Conservation (phyloP, 148 eudicot species). For the Heliosperma pusillum region DNA sequence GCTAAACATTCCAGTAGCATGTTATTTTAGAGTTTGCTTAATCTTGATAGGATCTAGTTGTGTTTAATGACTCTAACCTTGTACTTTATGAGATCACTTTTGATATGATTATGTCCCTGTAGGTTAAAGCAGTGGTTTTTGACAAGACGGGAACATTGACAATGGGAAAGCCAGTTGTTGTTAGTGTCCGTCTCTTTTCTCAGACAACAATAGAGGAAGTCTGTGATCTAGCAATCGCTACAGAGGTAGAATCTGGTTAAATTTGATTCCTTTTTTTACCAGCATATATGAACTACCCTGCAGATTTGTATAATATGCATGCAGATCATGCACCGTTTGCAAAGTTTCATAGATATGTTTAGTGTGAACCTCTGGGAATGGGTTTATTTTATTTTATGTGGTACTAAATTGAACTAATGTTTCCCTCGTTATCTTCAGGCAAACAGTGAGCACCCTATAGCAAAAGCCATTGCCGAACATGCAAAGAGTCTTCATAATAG, state of each 20-base stretch:
- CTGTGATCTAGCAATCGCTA: slow-evolving; percentile 69
- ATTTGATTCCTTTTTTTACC: no score
- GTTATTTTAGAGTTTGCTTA: slow-evolving; percentile 1
- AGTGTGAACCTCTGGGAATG: not conserved
- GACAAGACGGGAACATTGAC: slow-evolving; percentile 99
- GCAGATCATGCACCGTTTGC: not conserved
- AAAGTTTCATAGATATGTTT: not conserved
- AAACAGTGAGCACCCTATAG: slow-evolving; percentile 95
- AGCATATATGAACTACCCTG: no score
- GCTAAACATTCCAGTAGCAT: slow-evolving; percentile 1
- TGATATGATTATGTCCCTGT: slow-evolving; percentile 24
- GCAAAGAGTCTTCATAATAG: slow-evolving; percentile 58
- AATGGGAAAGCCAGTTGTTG: slow-evolving; percentile 84
- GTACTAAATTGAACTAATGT: not conserved
- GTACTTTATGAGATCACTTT: not conserved
- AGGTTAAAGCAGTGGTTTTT: slow-evolving; percentile 82
- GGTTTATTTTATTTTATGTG: not conserved
- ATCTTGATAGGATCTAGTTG: not conserved
- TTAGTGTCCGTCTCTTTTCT: slow-evolving; percentile 73
- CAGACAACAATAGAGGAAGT: slow-evolving; percentile 71
- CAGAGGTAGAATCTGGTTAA: slow-evolving; percentile 52
- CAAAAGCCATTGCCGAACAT: slow-evolving; percentile 81
- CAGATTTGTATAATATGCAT: no score
- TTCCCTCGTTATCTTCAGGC: slow-evolving; percentile 42
- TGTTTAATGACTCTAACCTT: not conserved